Base-by-base conservation (phyloP, 78 protist genomes). In the Acrasis kona region DNA sequence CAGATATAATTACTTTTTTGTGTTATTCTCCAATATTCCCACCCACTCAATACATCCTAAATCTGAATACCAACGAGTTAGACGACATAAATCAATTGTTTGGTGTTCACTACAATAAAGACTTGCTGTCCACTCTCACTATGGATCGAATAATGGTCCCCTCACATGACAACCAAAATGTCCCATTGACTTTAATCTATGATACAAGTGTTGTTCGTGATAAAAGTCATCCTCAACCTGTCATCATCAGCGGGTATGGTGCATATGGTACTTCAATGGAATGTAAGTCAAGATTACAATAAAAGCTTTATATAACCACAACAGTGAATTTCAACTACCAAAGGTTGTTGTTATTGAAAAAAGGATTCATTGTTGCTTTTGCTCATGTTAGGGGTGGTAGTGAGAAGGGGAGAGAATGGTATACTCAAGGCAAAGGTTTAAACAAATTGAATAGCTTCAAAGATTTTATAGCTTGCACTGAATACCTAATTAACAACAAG, bases 181-280 rank as follows among this genome's bases (percentile, higher is more conserved):
- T 73, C 5, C 77, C 77, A 27, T 57, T 73, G 68, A 29, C 77
- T 3, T 32, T 73, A 29, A n/a, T 40, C 34, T 73, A 69, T 27
- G n/a, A n/a, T n/a, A n/a, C n/a, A n/a, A 67, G n/a, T 67, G 19
- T n/a, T 67, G 19, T 34, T n/a, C n/a, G 19, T 19, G 38, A 19
- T n/a, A 67, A 39, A 67, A 19, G 19, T 67, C 38, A 34, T 67
- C 67, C 58, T 58, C 10, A 73, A 73, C 77, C 77, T 6, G 7
- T 27, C 3, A 3, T 73, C 37, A 5, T 73, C 28, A 36, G 50
- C 29, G 77, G 68, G 3, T 73, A 73, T 65, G 77, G 77, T 31
- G 37, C 77, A 5, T 73, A 73, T 29, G 77, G 77, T 5, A n/a
- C 40, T n/a, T n/a, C n/a, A n/a, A n/a, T n/a, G n/a, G n/a, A n/a